Conservation (phyloP, 495 filamentous ascomycete genomes). For the Aspergillus baeticus region DNA sequence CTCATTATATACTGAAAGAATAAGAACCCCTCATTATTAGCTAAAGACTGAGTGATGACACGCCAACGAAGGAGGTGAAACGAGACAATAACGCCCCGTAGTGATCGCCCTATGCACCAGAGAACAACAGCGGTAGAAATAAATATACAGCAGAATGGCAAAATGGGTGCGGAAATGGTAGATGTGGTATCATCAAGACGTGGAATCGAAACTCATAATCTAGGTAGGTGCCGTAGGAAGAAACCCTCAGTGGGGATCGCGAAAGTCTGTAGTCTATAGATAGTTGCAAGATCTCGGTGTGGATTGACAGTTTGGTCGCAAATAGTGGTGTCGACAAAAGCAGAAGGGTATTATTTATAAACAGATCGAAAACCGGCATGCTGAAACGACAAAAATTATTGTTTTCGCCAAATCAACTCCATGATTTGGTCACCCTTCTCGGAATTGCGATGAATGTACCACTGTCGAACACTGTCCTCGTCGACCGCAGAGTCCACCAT, state of each 20-base stretch:
- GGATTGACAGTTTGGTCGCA: not conserved
- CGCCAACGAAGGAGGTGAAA: not conserved
- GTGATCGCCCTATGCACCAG: not conserved
- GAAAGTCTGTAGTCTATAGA: conserved; percentile 10
- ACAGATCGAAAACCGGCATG: not conserved
- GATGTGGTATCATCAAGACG: conserved; percentile 12
- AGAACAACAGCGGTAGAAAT: not conserved
- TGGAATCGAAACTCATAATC: conserved; percentile 19
- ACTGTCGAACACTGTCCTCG: conserved; percentile 34
- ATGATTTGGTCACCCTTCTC: conserved; percentile 37
- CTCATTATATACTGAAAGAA: not conserved
- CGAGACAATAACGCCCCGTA: not conserved
- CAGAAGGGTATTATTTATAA: conserved; percentile 1
- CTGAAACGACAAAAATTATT: conserved; percentile 14
- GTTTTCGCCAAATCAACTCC: conserved; percentile 43
- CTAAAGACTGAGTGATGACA: not conserved
- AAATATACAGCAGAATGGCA: conserved; percentile 11
- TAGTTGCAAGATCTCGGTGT: not conserved
- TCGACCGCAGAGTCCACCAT: conserved; percentile 34
- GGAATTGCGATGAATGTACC: conserved; percentile 38
- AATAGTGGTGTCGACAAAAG: not conserved
- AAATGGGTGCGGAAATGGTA: not conserved
- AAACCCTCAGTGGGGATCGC: conserved; percentile 9
- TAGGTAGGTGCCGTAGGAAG: conserved; percentile 17
- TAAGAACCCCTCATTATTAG: conserved; percentile 1